Percentiles rank a stretch among this genome's conserved stretches.
Conservation (phyloP, 352 stramenopile genomes). For the Phytophthora tubulina region DNA sequence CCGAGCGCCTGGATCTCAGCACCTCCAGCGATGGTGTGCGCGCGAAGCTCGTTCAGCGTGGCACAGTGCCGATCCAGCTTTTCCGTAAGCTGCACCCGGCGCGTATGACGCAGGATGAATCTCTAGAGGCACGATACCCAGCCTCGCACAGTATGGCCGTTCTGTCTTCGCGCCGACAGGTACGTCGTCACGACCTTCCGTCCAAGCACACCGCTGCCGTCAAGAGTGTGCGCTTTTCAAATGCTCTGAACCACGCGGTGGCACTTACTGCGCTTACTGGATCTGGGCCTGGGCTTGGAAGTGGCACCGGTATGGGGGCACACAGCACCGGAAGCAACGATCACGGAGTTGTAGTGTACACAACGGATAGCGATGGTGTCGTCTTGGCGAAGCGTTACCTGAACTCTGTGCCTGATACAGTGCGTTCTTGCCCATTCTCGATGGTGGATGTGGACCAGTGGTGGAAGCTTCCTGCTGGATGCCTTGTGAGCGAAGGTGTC, state of each 20-base stretch:
- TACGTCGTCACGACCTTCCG: slow-evolving; percentile 80
- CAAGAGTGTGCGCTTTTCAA: slow-evolving; percentile 83
- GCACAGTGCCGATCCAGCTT: slow-evolving; percentile 78
- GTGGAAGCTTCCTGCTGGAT: slow-evolving; percentile 85
- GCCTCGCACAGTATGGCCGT: slow-evolving; percentile 77
- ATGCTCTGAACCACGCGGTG: slow-evolving; percentile 69
- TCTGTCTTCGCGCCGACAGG: slow-evolving; percentile 81
- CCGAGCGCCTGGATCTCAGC: slow-evolving; percentile 76
- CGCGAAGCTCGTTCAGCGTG: slow-evolving; percentile 75
- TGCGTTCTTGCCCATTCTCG: slow-evolving; percentile 77
- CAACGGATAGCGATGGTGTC: slow-evolving; percentile 76
- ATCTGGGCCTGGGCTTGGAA: slow-evolving; percentile 61
- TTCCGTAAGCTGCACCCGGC: slow-evolving; percentile 79
- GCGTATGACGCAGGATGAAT: slow-evolving; percentile 83
- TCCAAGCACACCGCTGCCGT: slow-evolving; percentile 78
- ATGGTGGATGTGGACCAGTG: slow-evolving; percentile 88
- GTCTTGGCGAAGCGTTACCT: slow-evolving; percentile 84
- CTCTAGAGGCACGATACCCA: slow-evolving; percentile 75
- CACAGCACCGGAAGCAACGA: slow-evolving; percentile 65
- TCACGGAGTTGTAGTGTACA: slow-evolving; percentile 84
- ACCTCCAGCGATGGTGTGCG: slow-evolving; percentile 67
- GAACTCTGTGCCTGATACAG: slow-evolving; percentile 73
- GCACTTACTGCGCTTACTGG: slow-evolving; percentile 56
- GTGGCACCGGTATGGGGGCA: slow-evolving; percentile 78
- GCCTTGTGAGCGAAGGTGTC: slow-evolving; percentile 77